Conservation (phyloP, 805 yeast genomes). For the Candida andamanensis region DNA sequence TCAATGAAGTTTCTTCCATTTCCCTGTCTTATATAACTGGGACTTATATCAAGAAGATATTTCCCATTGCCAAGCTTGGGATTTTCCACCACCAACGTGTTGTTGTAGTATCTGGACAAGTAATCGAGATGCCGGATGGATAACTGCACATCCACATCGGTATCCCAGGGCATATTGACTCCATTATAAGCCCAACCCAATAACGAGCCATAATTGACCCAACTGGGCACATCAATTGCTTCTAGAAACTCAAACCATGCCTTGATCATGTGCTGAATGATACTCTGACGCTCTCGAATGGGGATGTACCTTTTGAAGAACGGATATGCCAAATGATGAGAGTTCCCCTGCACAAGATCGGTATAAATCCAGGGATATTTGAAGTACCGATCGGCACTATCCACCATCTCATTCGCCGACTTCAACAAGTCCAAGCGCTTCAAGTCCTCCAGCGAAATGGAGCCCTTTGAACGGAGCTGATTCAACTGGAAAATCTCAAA, state of each 20-base stretch:
- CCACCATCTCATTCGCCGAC: conserved; percentile 19
- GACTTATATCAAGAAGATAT: conserved; percentile 20
- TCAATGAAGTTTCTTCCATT: conserved; percentile 39
- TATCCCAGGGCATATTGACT: conserved; percentile 29
- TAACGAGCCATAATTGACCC: conserved; percentile 26
- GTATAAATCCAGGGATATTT: conserved; percentile 37
- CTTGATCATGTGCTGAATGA: conserved; percentile 33
- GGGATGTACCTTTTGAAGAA: conserved; percentile 33
- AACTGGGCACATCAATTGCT: conserved; percentile 21
- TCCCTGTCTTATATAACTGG: conserved; percentile 28
- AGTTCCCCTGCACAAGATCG: conserved; percentile 30
- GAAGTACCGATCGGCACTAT: conserved; percentile 26
- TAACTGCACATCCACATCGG: conserved; percentile 26
- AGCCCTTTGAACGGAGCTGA: conserved; percentile 11
- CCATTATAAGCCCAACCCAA: conserved; percentile 30
- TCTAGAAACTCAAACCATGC: conserved; percentile 35
- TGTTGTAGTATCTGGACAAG: conserved; percentile 21
- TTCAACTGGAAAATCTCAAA: conserved; percentile 21
- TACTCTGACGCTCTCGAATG: conserved; percentile 31
- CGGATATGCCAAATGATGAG: conserved; percentile 31
- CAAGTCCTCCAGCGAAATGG: conserved; percentile 14
- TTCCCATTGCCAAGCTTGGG: conserved; percentile 28
- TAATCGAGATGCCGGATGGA: conserved; percentile 20
- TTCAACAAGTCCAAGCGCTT: conserved; percentile 26
- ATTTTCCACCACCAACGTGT: conserved; percentile 20